Evolutionary conservation across 306 rosid genomes (phyloP).

Genomic region (Purshia tridentata): DNA sequence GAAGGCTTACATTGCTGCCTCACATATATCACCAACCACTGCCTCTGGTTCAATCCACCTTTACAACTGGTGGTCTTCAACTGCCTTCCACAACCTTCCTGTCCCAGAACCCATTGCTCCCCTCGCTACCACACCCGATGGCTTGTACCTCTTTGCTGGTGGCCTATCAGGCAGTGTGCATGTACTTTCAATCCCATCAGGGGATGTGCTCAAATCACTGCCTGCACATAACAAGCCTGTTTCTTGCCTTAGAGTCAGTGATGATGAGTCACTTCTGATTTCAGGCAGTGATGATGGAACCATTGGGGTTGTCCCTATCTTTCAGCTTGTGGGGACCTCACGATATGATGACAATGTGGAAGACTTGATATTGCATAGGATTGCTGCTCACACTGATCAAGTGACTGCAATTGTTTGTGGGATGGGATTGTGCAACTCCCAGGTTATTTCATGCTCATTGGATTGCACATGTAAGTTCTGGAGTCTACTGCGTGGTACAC

Average conservation of each 20-base stretch:
- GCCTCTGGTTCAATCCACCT: constrained; percentile 59
- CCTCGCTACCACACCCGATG: constrained; percentile 41
- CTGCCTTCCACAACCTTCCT: constrained; percentile 40
- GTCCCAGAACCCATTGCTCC: constrained; percentile 69
- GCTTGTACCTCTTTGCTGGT: constrained; percentile 59
- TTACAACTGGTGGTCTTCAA: constrained; percentile 60
- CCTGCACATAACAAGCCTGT: constrained; percentile 46
- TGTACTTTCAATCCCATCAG: constrained; percentile 46
- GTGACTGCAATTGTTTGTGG: constrained; percentile 46
- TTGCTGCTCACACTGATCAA: constrained; percentile 57
- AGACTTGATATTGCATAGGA: constrained; percentile 30
- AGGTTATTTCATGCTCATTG: constrained; percentile 51
- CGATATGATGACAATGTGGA: constrained; percentile 10
- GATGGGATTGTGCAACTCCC: constrained; percentile 29
- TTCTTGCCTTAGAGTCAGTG: constrained; percentile 45
- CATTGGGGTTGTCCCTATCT: constrained; percentile 51
- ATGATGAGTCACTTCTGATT: constrained; percentile 62
- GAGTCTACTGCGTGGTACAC: constrained; percentile 39
- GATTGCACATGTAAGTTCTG: constrained; percentile 70
- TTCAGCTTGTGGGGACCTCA: constrained; percentile 35
- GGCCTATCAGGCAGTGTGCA: constrained; percentile 61
- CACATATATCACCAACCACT: constrained; percentile 54
- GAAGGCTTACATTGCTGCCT: constrained; percentile 39
- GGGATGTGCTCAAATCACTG: constrained; percentile 45
- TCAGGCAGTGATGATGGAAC: constrained; percentile 75